phyloP scores from a whole-genome alignment of 768 basidiomycete species.

The Mycena polygramma region DNA sequence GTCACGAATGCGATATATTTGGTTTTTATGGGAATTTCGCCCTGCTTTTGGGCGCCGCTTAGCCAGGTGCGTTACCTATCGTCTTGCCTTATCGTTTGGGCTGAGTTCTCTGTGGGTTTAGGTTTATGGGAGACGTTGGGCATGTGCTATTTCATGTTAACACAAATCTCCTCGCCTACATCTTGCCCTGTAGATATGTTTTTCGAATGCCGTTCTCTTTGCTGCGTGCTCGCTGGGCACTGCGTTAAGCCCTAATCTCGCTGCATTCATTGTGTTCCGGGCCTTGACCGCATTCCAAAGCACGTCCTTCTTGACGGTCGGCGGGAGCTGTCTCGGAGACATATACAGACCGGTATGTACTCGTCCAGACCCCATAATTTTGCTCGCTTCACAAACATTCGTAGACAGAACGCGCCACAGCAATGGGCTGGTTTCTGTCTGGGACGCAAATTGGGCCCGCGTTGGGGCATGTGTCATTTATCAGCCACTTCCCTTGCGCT shows the following conservation, averaged over 20 bases:
- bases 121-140: conserved; percentile 40
- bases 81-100: not conserved
- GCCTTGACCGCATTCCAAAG: conserved; percentile 39
- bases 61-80: conserved; percentile 34
- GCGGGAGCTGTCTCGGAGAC: conserved; percentile 34
- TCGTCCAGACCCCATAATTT: too few relatives aligned
- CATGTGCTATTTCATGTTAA: conserved; percentile 14
- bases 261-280: conserved; percentile 36
- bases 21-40: conserved; percentile 37
- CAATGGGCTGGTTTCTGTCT: conserved; percentile 37
- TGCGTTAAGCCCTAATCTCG: conserved; percentile 37
- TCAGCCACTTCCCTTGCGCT: too few relatives aligned
- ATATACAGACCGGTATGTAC: conserved; percentile 36
- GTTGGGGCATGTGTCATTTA: conserved; percentile 27
- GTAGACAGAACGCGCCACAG: conserved; percentile 34
- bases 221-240: conserved; percentile 37
- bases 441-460: conserved; percentile 36
- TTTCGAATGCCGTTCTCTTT: conserved; percentile 32
- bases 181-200: conserved; percentile 31
- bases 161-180: conserved; percentile 10
- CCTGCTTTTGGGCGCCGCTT: conserved; percentile 38
- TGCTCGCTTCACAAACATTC: not conserved
- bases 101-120: not conserved
- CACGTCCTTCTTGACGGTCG: conserved; percentile 35
- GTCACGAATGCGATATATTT: conserved; percentile 36